A percentile compares a stretch with the other conserved stretches of the same genome.
Evolutionary conservation across 257 asterid genomes (phyloP).

Genomic region (Ligustrum vulgare): DNA sequence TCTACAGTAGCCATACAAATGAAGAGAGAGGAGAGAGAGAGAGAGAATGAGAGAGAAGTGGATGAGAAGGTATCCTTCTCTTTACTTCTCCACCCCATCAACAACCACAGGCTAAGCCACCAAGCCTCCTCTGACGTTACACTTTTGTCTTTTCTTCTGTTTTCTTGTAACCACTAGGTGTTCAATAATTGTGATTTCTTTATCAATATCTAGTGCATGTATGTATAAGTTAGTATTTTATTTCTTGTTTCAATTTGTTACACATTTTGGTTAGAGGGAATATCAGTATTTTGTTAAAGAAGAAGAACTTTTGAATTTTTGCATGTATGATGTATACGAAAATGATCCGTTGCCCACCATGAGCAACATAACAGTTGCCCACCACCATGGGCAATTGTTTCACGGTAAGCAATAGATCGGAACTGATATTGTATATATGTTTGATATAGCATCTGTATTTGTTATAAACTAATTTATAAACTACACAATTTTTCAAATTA

Average conservation of each 20-base stretch:
- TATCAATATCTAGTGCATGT: not conserved
- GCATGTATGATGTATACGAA: no score
- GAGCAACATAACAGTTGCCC: no score
- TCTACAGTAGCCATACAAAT: slow-evolving; percentile 59
- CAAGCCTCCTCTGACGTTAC: slow-evolving; percentile 61
- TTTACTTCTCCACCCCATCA: slow-evolving; percentile 43
- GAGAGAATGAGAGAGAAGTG: slow-evolving; percentile 48
- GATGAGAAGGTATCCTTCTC: slow-evolving; percentile 65
- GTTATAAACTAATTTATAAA: no score
- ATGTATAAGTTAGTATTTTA: not conserved
- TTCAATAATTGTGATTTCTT: slow-evolving; percentile 42
- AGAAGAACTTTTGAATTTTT: not conserved
- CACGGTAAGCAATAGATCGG: no score
- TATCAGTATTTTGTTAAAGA: not conserved
- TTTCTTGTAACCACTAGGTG: slow-evolving; percentile 28
- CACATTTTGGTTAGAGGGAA: not conserved
- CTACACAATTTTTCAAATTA: no score
- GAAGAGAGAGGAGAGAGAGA: slow-evolving; percentile 36
- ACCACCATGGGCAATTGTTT: no score
- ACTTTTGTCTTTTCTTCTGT: slow-evolving; percentile 73
- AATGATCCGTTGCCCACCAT: no score
- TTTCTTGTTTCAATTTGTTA: not conserved
- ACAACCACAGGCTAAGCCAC: slow-evolving; percentile 47
- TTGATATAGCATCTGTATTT: no score
- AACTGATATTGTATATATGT: no score